These are phyloP conservation scores for Euphorbia corollata DNA, from an alignment of 441 rosid species.

Conservation along the genomic window DNA sequence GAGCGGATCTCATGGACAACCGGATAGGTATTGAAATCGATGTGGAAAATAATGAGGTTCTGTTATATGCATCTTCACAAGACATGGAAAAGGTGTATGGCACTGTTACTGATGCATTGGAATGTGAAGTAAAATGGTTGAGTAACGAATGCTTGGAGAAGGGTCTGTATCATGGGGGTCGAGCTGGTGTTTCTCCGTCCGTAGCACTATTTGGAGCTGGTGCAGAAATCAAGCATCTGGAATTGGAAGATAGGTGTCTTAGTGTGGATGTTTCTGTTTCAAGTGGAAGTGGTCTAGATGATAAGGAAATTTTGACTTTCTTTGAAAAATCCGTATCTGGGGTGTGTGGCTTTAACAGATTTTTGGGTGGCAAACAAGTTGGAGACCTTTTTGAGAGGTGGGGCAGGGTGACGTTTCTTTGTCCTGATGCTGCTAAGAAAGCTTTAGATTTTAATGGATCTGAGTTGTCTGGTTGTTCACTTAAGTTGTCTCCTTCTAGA, in stretches of 20 bases:
- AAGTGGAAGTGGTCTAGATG: slow-evolving; percentile 35
- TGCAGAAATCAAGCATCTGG: slow-evolving; percentile 84
- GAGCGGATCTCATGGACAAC: slow-evolving; percentile 45
- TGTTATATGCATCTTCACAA: slow-evolving; percentile 41
- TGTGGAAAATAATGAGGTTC: slow-evolving; percentile 56
- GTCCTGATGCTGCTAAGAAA: slow-evolving; percentile 22
- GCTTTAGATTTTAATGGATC: slow-evolving; percentile 16
- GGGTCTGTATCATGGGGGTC: slow-evolving; percentile 40
- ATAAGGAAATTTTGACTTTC: slow-evolving; percentile 60
- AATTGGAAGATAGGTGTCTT: slow-evolving; percentile 61
- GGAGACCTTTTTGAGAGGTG: slow-evolving; percentile 23
- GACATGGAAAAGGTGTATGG: slow-evolving; percentile 47
- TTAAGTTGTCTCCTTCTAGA: slow-evolving; percentile 15
- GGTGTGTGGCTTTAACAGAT: slow-evolving; percentile 54
- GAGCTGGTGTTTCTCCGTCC: slow-evolving; percentile 40
- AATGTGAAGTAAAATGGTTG: slow-evolving; percentile 54
- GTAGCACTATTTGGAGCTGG: slow-evolving; percentile 85
- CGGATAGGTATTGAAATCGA: slow-evolving; percentile 52
- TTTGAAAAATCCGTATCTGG: slow-evolving; percentile 51
- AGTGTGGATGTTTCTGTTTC: slow-evolving; percentile 61
- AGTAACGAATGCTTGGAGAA: slow-evolving; percentile 70
- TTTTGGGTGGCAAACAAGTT: slow-evolving; percentile 29
- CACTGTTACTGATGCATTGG: slow-evolving; percentile 47
- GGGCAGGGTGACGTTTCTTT: slow-evolving; percentile 25
- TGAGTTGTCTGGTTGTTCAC: slow-evolving; percentile 14